Evolutionary conservation across 495 filamentous ascomycete species (phyloP), one percentile per base, ranked within the genome.

Genomic region (Aspergillus conjunctus): DNA sequence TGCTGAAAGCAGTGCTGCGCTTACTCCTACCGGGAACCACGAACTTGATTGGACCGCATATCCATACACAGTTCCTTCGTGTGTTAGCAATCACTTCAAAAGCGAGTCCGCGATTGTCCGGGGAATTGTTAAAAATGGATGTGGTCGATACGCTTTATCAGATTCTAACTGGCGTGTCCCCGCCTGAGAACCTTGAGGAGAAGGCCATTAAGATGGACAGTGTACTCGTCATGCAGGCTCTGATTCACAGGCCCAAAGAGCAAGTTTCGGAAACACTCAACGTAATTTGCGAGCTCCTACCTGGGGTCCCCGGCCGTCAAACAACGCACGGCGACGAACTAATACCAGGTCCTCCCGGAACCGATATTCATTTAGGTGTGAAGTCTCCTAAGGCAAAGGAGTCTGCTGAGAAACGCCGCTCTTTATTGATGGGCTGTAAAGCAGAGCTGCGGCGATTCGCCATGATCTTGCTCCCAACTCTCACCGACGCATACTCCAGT

Each of bases 111-210:
- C 83, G 80, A 7, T 75, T 97, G 45, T 96, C 95, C 14, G 89
- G 90, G 17, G 93, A 96, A 65, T 80, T 99, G 12, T 87, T 99
- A 70, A 95, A 92, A 76, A 91, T 97, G 88, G 91, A 96, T 67
- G 89, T 99, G 46, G 94, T 98, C 17, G 94, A 99, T 70, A 99
- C 94, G 1, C 82, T 99, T 11, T 98, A 97, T 72, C 94, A 99
- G 72, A 99, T 98, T 39, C 75, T 99, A 60, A 99, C 95, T 1
- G 94, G 95, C 34, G 90, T 99, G 1, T 99, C 94, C 0, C 91
- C 94, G 7, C 94, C 94, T 21, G 84, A 79, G 64, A 89, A 89
- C 44, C 82, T 81, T 6, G 91, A 95, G 17, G 89, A 93, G 69
- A 82, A 91, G 32, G 89, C 90, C n/a, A 76, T 85, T 44, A 96